These are phyloP conservation scores for Bryoglossum gracile DNA, from an alignment of 495 filamentous ascomycete species.

Conservation along the genomic window DNA sequence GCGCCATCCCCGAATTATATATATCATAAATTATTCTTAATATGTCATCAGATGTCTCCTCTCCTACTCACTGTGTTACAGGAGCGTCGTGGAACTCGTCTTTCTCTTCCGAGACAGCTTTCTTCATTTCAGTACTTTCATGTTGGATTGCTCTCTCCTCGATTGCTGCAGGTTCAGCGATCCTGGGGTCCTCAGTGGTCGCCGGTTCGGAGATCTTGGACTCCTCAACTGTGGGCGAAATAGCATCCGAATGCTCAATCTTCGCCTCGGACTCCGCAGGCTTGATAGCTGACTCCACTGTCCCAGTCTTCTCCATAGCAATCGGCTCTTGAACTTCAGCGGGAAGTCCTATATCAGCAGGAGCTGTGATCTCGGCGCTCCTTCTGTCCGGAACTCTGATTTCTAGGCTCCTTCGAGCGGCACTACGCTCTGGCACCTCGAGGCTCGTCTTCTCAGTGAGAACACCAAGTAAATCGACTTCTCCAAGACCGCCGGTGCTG, in stretches of 20 bases:
- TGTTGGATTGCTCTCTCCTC: not conserved
- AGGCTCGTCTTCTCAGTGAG: not conserved
- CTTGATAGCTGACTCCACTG: not conserved
- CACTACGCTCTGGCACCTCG: not conserved
- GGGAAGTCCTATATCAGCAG: too few species aligned
- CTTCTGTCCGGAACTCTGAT: not conserved
- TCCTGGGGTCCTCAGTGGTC: too few species aligned
- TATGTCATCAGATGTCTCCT: too few species aligned
- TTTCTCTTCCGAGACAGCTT: too few species aligned
- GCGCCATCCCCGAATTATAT: too few species aligned
- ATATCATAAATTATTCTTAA: too few species aligned
- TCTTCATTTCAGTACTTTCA: not conserved
- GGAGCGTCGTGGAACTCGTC: not conserved
- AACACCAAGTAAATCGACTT: conserved; percentile 16
- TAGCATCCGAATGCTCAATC: not conserved
- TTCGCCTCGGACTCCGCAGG: not conserved
- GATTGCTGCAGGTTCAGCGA: too few species aligned
- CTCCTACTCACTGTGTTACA: too few species aligned
- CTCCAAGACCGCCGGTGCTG: conserved; percentile 10
- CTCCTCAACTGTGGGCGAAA: not conserved
- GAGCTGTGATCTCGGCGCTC: too few species aligned
- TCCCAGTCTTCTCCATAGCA: not conserved
- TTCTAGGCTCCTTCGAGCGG: too few species aligned
- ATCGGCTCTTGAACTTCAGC: not conserved
- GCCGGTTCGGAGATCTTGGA: not conserved